Conservation (phyloP, 1,284 basidiomycete species). For the Bondarzewia mesenterica region DNA sequence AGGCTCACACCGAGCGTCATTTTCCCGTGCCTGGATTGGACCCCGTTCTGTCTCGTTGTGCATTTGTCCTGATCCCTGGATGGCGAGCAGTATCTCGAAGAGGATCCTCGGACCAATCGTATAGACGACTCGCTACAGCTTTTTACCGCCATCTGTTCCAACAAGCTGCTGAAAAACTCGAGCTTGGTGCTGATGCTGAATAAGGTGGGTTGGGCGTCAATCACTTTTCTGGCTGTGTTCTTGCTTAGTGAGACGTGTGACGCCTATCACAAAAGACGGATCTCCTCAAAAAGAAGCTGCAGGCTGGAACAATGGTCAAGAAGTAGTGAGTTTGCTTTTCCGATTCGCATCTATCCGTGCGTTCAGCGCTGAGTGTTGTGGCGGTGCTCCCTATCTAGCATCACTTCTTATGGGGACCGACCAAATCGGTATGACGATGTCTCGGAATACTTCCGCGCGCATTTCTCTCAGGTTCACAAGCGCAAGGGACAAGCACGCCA, state of each 20-base stretch:
- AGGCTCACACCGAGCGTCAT: background rate
- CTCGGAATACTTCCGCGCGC: slow-evolving; percentile 70
- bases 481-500: slow-evolving; percentile 53
- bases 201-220: slow-evolving; percentile 38
- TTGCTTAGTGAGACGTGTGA: background rate
- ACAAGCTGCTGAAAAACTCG: slow-evolving; percentile 61
- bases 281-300: slow-evolving; percentile 57
- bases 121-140: slow-evolving; percentile 76
- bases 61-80: background rate
- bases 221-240: background rate
- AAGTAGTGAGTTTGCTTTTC: slow-evolving; percentile 49
- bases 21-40: background rate
- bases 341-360: too few relatives aligned
- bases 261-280: slow-evolving; percentile 42
- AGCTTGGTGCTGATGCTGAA: slow-evolving; percentile 71
- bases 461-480: slow-evolving; percentile 67
- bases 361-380: background rate
- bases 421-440: slow-evolving; percentile 65
- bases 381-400: slow-evolving; percentile 33
- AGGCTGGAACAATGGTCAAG: slow-evolving; percentile 52
- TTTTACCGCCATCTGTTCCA: slow-evolving; percentile 65
- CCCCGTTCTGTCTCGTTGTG: background rate
- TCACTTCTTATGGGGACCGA: slow-evolving; percentile 71
- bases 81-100: slow-evolving; percentile 59
- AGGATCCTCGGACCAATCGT: slow-evolving; percentile 67